Conservation (phyloP, 208 protist genomes). For the Acanthamoeba sp. region DNA sequence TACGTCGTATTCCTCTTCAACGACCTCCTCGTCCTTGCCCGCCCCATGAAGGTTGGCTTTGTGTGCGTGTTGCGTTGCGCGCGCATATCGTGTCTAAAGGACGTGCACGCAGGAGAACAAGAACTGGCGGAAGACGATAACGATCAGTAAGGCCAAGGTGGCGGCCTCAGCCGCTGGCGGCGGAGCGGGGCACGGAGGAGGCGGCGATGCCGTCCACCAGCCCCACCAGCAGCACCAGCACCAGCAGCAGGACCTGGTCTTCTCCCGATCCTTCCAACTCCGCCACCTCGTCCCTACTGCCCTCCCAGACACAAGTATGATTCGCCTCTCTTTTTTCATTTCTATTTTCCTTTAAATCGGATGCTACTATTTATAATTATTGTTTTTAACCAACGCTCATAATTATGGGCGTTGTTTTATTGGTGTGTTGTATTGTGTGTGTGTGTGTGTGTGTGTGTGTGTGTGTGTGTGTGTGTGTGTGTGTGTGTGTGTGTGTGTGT, state of each 20-base stretch:
- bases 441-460: neutral
- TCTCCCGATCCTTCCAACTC: slow-evolving; percentile 28
- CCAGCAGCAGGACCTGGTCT: neutral
- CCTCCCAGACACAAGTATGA: neutral
- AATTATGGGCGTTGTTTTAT: neutral
- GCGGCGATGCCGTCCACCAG: neutral
- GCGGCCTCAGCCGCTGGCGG: neutral
- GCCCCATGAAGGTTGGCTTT: slow-evolving; percentile 3
- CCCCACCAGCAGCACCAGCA: neutral
- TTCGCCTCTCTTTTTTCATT: neutral
- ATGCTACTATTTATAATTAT: neutral
- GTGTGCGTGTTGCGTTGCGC: neutral
- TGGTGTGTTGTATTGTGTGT: neutral
- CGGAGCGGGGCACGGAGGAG: neutral
- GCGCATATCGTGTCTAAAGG: neutral
- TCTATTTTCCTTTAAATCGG: neutral
- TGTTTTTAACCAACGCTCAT: neutral
- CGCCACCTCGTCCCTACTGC: neutral
- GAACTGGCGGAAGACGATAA: slow-evolving; percentile 30
- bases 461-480: neutral
- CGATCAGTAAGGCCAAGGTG: neutral
- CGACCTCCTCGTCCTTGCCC: slow-evolving; percentile 10
- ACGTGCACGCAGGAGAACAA: neutral
- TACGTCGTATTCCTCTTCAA: neutral
- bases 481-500: neutral